Base-by-base conservation (phyloP, 1,284 basidiomycete genomes). In the Farysia itapuensis region DNA sequence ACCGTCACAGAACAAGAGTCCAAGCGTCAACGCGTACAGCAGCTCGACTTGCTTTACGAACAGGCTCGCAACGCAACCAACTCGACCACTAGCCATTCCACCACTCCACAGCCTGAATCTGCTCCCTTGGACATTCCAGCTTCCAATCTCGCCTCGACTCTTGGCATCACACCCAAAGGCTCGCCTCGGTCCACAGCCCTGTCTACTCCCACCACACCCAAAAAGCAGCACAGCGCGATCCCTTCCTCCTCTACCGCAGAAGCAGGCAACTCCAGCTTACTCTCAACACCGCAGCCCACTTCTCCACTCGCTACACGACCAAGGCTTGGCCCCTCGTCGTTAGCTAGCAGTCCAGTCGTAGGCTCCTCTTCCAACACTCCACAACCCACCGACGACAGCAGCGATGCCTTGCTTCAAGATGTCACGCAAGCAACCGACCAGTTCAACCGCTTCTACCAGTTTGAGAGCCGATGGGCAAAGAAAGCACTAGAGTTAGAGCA, bases 381-480 rank as follows among this genome's bases (percentile, higher is more conserved):
- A n/a, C n/a, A n/a, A n/a, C n/a, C n/a, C n/a, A n/a, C n/a, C n/a
- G n/a, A n/a, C n/a, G n/a, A n/a, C 4, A 25, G 37, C 14, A 43
- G 43, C 30, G 46, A 50, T 16, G 24, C 31, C n/a, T 30, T 61
- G 5, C 18, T 54, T 12, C 40, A 61, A 18, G 37, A 53, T 11
- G 57, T 51, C 38, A 61, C 53, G 29, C 36, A 50, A 28, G 51
- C 37, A 12, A 51, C 51, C 18, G 42, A 40, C 23, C 46, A 43
- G 18, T 61, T 54, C 44, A 51, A 47, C 9, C 50, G 51, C 31
- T 61, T 61, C 41, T 61, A 61, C 35, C 47, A 51, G 37, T 61
- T 61, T 31, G 57, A 61, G 37, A 50, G 47, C 25, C 46, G 54
- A 38, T 61, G 57, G 57, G 57, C 57, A 4, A 46, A 61, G 24